Percentiles rank a stretch among this genome's conserved stretches.
phyloP scores from a whole-genome alignment of 306 rosid genomes.

The Vigna unguiculata region DNA sequence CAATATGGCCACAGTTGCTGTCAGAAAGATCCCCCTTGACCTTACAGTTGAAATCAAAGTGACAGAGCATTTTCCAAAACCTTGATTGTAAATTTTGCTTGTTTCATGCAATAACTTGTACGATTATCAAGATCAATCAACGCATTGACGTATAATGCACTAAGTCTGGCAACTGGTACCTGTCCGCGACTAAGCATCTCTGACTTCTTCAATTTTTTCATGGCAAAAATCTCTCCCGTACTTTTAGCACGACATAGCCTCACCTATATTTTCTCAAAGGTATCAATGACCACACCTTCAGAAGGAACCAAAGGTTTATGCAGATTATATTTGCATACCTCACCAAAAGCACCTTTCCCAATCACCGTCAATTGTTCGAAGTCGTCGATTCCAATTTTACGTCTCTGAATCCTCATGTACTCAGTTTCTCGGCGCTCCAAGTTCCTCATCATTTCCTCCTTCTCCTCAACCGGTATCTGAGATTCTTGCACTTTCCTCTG shows the following conservation, averaged over 20 bases:
- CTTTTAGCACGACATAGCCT: constrained; percentile 84
- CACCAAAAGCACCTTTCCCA: constrained; percentile 99
- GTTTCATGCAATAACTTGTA: not conserved
- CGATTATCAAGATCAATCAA: constrained; percentile 19
- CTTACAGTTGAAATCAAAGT: not conserved
- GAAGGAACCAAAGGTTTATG: constrained; percentile 14
- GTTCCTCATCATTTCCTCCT: constrained; percentile 92
- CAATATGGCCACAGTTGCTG: not conserved
- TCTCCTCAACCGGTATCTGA: constrained; percentile 83
- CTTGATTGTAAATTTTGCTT: constrained; percentile 2
- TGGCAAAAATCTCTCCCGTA: constrained; percentile 89
- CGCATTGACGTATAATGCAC: constrained; percentile 3
- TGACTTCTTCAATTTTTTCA: constrained; percentile 97
- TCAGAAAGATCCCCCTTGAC: not conserved
- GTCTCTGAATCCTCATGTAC: constrained; percentile 92
- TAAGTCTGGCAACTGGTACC: constrained; percentile 55
- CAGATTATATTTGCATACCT: constrained; percentile 63
- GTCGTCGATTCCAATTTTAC: constrained; percentile 94
- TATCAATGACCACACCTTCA: not conserved
- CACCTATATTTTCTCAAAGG: constrained; percentile 60
- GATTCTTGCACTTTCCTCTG: constrained; percentile 87
- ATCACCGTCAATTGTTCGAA: constrained; percentile 91
- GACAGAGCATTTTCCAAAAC: not conserved
- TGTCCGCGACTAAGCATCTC: constrained; percentile 99
- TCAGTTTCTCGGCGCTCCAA: constrained; percentile 93